A percentile compares a stretch with the other conserved stretches of the same genome.
These are phyloP conservation scores for Takashimella koratensis DNA, from an alignment of 1,284 basidiomycete genomes.

Conservation along the genomic window DNA sequence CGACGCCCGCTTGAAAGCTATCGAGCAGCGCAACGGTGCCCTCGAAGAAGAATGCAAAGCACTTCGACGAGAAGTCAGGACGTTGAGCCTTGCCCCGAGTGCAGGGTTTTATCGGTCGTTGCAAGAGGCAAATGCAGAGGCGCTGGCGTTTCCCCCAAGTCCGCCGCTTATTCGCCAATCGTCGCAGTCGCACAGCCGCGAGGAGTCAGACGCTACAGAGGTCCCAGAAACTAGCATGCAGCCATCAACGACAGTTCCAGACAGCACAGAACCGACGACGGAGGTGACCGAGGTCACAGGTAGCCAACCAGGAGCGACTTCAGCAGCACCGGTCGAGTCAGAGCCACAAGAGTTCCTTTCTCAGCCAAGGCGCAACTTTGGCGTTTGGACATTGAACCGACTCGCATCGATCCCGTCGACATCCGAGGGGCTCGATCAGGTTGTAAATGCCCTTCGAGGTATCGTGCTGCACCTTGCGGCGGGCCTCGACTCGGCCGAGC, in stretches of 20 bases:
- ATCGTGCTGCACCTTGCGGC: constrained; percentile 30
- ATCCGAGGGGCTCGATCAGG: constrained; percentile 14
- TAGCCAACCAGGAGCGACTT: background rate
- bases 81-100: background rate
- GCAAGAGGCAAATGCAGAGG: background rate
- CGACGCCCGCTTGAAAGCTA: constrained; percentile 49
- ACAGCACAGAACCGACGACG: constrained; percentile 5
- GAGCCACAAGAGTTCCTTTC: constrained; percentile 1
- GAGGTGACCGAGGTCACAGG: background rate
- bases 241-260: background rate
- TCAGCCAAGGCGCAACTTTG: constrained; percentile 5
- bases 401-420: constrained; percentile 1
- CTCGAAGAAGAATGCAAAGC: constrained; percentile 52
- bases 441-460: constrained; percentile 17
- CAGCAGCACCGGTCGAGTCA: constrained; percentile 3
- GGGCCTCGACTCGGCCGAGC: constrained; percentile 33
- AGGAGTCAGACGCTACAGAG: background rate
- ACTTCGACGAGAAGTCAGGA: background rate
- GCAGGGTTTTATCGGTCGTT: too few species aligned
- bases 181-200: background rate
- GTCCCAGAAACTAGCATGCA: too few species aligned
- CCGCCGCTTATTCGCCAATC: background rate
- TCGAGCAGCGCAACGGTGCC: constrained; percentile 52
- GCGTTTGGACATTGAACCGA: constrained; percentile 21
- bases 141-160: background rate